Percentiles rank a stretch among this genome's conserved stretches.
Evolutionary conservation across 1,284 basidiomycete genomes (phyloP).

Genomic region (Leccinum holopus): DNA sequence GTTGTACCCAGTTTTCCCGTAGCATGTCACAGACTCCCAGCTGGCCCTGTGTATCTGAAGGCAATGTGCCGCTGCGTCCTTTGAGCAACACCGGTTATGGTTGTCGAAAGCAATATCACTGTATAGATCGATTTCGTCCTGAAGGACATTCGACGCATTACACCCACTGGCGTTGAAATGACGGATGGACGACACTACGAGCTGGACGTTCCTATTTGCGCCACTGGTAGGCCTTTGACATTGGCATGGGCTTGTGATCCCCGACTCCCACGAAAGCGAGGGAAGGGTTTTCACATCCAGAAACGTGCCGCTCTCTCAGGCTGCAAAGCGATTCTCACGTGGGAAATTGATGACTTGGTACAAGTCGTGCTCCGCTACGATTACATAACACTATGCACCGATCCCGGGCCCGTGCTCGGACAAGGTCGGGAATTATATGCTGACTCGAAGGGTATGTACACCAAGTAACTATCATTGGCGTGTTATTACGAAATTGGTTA

Average conservation of each 20-base stretch:
- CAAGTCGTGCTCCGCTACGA: too few species aligned
- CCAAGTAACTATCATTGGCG: too few species aligned
- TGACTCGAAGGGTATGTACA: too few species aligned
- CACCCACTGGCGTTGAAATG: constrained; percentile 54
- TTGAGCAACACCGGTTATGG: neutral
- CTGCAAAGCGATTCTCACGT: too few species aligned
- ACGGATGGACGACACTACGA: constrained; percentile 52
- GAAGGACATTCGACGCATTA: constrained; percentile 49
- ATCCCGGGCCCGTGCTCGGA: too few species aligned
- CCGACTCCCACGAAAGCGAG: too few species aligned
- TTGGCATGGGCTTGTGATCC: neutral
- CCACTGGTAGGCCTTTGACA: constrained; percentile 41
- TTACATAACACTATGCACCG: too few species aligned
- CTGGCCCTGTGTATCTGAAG: constrained; percentile 65
- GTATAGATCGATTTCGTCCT: constrained; percentile 60
- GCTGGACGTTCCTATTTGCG: constrained; percentile 60
- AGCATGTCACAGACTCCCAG: constrained; percentile 58
- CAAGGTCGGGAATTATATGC: too few species aligned
- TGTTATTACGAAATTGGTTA: too few species aligned
- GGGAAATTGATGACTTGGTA: too few species aligned
- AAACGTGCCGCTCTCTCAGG: too few species aligned
- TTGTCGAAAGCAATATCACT: neutral
- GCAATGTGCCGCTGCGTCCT: constrained; percentile 38
- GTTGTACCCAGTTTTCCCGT: constrained; percentile 18
- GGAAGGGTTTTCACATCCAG: too few species aligned